Base-by-base conservation (phyloP, 192 early-diverging fungal genomes). In the Chytriomyces confervae region DNA sequence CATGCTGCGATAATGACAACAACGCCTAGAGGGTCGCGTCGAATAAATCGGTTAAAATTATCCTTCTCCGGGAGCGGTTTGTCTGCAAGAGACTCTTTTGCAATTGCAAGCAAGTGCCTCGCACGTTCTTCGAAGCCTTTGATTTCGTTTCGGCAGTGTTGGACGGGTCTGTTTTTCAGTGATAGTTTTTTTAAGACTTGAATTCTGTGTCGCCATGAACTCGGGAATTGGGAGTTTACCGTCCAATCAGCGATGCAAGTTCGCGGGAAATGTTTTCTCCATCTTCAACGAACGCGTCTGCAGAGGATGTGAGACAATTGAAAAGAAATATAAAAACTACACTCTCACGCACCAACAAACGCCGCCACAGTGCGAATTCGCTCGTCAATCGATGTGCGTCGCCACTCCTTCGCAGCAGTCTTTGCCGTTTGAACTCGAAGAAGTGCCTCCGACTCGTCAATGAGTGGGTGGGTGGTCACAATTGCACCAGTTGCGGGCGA, bases 11-110 rank as follows among this genome's bases (percentile, higher is more conserved):
- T 86, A 7, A 91, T 85, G 43, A 90, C 80, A 18, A 91, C 83
- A n/a, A 88, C 84, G 24, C 93, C 94, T 2, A 94, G 66, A 5
- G 94, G 91, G 29, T 93, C 94, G 66, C 91, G 91, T 2, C 87
- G 81, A 50, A 93, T 91, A 69, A 87, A 94, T 0, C 91, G 80
- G 67, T 80, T 86, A 73, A 92, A 92, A 36, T 85, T 86, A 10
- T 84, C 77, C 65, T 80, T 87, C 23, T 78, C 78, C 61, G 87
- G 82, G 60, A 91, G 80, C 53, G 84, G 76, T 3, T 84, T 84
- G 77, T 93, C 91, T 61, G 86, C 80, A 0, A 95, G 81, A 43
- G 86, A 69, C 46, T 88, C 85, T 51, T 91, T 80, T 0, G 92
- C 93, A 18, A 94, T 86, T 47, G 89, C 88, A 18, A 89, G 82